Conservation (phyloP, 2,329 filamentous ascomycete species). For the Hymenoscyphus salicellus region DNA sequence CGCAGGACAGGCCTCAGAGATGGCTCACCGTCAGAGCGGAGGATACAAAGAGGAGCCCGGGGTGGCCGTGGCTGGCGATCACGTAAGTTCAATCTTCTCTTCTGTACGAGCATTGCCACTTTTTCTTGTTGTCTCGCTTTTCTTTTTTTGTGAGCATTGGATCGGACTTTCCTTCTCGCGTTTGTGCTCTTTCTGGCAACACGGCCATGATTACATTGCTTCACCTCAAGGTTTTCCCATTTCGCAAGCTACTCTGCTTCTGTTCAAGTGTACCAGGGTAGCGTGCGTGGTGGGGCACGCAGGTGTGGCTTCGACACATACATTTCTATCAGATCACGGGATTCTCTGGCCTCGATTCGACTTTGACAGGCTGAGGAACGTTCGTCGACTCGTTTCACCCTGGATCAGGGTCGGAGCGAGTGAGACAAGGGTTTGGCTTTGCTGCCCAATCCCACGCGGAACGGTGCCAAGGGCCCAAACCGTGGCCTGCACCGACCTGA, state of each 20-base stretch:
- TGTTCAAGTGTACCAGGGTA: constrained; percentile 13
- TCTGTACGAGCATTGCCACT: constrained; percentile 10
- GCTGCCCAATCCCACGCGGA: constrained; percentile 32
- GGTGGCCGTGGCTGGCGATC: constrained; percentile 39
- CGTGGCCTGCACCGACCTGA: constrained; percentile 19
- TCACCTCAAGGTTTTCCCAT: constrained; percentile 8
- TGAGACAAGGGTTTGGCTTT: constrained; percentile 25
- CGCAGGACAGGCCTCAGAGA: constrained; percentile 23
- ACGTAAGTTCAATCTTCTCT: constrained; percentile 41
- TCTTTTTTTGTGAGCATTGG: constrained; percentile 6
- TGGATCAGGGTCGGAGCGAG: constrained; percentile 20
- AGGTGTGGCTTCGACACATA: constrained; percentile 27
- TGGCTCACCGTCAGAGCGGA: constrained; percentile 35
- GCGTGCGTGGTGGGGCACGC: constrained; percentile 8
- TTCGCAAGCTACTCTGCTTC: constrained; percentile 30
- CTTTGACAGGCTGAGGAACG: neutral
- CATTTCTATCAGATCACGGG: constrained; percentile 31
- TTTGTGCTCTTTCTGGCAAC: constrained; percentile 19
- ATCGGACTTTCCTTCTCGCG: constrained; percentile 23
- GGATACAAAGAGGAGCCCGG: constrained; percentile 47
- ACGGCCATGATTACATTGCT: constrained; percentile 21
- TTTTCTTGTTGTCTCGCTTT: constrained; percentile 15
- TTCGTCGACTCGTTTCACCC: constrained; percentile 31
- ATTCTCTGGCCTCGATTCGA: neutral
- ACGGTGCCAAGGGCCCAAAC: constrained; percentile 6